A percentile compares a stretch with the other conserved stretches of the same genome.
Evolutionary conservation across 768 basidiomycete genomes (phyloP).

Genomic region (Leccinum longicurvipes): DNA sequence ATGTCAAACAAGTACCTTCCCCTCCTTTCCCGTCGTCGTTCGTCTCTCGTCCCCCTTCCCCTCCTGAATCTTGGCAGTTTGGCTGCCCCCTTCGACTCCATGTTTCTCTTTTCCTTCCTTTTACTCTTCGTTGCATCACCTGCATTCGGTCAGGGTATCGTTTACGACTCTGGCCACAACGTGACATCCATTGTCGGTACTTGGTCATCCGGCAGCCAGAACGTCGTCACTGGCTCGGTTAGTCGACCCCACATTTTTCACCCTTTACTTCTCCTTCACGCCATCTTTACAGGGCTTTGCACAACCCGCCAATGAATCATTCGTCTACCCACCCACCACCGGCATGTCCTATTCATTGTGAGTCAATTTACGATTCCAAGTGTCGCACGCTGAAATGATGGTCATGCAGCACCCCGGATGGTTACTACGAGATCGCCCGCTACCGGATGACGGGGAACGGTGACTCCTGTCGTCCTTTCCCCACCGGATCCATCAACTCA

Average conservation of each 20-base stretch:
- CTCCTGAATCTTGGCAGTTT: constrained; percentile 1
- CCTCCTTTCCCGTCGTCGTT: background rate
- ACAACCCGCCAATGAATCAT: constrained; percentile 76
- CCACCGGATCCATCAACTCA: background rate
- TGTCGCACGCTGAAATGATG: background rate
- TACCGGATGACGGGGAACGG: constrained; percentile 91
- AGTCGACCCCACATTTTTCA: constrained; percentile 34
- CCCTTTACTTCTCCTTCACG: background rate
- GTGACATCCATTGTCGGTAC: constrained; percentile 71
- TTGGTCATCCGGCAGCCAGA: constrained; percentile 78
- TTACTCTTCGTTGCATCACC: constrained; percentile 24
- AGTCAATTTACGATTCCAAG: constrained; percentile 24
- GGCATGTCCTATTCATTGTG: constrained; percentile 91
- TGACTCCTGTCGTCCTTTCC: constrained; percentile 22
- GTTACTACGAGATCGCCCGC: constrained; percentile 85
- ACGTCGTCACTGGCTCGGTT: constrained; percentile 80
- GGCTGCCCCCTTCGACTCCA: background rate
- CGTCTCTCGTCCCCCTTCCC: background rate
- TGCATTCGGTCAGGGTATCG: constrained; percentile 37
- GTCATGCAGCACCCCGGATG: constrained; percentile 55
- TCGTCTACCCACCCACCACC: constrained; percentile 80
- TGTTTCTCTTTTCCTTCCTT: constrained; percentile 25
- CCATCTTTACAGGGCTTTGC: constrained; percentile 63
- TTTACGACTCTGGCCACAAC: constrained; percentile 53
- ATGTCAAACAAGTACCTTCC: background rate